Evolutionary conservation across 1,139 yeast species (phyloP), one percentile per base, ranked within the genome.

Genomic region (Magnusiomyces paraingens): DNA sequence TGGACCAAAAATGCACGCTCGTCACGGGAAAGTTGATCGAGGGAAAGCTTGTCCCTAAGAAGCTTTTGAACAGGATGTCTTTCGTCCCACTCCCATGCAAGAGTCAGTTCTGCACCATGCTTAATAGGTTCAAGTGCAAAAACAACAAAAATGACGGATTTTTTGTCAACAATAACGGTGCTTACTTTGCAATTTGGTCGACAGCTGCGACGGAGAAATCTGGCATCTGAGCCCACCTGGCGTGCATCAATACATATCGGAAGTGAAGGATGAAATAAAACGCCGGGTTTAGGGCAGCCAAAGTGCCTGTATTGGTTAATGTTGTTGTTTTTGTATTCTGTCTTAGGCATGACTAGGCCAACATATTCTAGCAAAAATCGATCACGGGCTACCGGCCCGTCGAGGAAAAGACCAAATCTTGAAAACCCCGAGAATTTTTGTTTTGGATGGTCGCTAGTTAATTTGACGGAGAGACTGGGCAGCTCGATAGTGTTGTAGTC

Each of bases 31-130:
- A 64, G 57, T 17, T 72, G 64, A 39, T 72, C 76, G 47, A 70
- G 63, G 2, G 66, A 61, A 58, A 69, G 64, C 0, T 70, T 67
- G 2, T 73, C 71, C 35, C 71, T 69, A 45, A 78, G 74, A 56
- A 86, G 69, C 59, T 76, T 76, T 55, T 73, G 72, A 41, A 88
- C 86, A 1, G 97, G 96, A 66, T 90, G 96, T 12, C 70, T 62
- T 3, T 70, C 65, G 65, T 90, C 96, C 96, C 96, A 91, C 59
- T 85, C 88, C 98, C 98, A 91, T 1, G 81, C 81, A 22, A 88
- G 70, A 0, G 94, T 78, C 40, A 91, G 70, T 66, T 91, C 97
- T 43, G 80, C 77, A 43, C 83, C 89, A 14, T 73, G 62, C 52
- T 73, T 73, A 21, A 91, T 80, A 2, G 79, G 79, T 52, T 75